Conservation (phyloP, 129 eudicot species). For the Apium graveolens region DNA sequence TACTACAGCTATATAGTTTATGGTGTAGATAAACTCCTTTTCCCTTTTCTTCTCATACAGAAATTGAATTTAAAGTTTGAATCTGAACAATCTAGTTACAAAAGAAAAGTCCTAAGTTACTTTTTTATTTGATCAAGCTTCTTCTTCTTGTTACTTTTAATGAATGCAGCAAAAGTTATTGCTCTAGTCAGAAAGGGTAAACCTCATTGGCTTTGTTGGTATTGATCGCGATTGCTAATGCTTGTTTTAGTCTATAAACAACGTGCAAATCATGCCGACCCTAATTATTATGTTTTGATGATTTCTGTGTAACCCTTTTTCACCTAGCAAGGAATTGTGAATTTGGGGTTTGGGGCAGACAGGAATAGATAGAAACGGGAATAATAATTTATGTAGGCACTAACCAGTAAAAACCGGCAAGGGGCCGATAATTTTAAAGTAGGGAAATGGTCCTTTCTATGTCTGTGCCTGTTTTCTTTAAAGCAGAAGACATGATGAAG, state of each 20-base stretch:
- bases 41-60: not conserved
- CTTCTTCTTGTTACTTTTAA: not conserved
- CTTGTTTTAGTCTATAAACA: not conserved
- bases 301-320: not conserved
- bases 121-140: not conserved
- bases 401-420: conserved; percentile 13
- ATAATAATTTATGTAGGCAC: conserved; percentile 17
- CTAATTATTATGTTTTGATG: not conserved
- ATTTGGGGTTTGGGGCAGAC: not conserved
- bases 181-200: not conserved
- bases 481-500: not conserved
- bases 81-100: not conserved
- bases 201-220: not conserved
- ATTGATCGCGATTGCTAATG: conserved; percentile 5
- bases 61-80: not conserved
- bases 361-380: conserved; percentile 14
- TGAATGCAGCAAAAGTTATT: not conserved
- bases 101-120: not conserved
- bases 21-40: too few relatives aligned
- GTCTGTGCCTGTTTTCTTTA: not conserved
- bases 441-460: not conserved
- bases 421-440: conserved; percentile 28
- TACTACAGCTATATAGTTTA: too few relatives aligned
- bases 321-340: not conserved
- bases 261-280: not conserved